Evolutionary conservation across 2,329 filamentous ascomycete species (phyloP), one percentile per base, ranked within the genome.

Genomic region (Beauveria sp.): DNA sequence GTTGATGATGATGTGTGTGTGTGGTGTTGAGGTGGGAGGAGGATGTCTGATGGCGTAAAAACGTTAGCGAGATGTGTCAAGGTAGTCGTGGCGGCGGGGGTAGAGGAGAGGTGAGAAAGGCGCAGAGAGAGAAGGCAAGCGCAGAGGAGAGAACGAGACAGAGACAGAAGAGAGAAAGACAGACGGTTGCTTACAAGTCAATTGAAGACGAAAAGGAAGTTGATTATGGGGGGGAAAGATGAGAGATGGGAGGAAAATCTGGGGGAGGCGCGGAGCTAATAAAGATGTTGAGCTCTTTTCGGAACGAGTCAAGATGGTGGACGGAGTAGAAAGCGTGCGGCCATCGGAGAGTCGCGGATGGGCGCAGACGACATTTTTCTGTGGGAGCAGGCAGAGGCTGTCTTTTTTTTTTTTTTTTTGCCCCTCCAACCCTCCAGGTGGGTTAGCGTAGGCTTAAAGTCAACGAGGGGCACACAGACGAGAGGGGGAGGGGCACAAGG

Each of bases 1-100:
- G 58, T 51, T 67, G 65, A 53, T 24, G 58, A 18, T 57, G 38
- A n/a, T 22, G 50, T 14, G 5, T 49, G 55, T 53, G 52, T 53
- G 60, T 60, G 30, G 55, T 34, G 24, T 38, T 58, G 14, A 30
- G 28, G 12, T 28, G 43, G 7, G 5, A 38, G 42, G 54, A n/a
- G 56, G 50, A 24, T 16, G 26, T 54, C 38, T 40, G 26, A 49
- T 47, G 46, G 43, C 45, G 16, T 43, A 42, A 55, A 12, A 12
- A 56, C 10, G 30, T 30, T 34, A 34, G 30, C 30, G 30, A 26
- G 24, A 26, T 59, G 38, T 42, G 63, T 50, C 51, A 40, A 30
- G 47, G 14, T 30, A 10, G 24, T 43, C 40, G 30, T 34, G 9
- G 30, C 30, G 30, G 30, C 30, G 30, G 30, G 30, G 10, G 30